Conservation (phyloP, 768 basidiomycete species). For the Lactarius sp. region DNA sequence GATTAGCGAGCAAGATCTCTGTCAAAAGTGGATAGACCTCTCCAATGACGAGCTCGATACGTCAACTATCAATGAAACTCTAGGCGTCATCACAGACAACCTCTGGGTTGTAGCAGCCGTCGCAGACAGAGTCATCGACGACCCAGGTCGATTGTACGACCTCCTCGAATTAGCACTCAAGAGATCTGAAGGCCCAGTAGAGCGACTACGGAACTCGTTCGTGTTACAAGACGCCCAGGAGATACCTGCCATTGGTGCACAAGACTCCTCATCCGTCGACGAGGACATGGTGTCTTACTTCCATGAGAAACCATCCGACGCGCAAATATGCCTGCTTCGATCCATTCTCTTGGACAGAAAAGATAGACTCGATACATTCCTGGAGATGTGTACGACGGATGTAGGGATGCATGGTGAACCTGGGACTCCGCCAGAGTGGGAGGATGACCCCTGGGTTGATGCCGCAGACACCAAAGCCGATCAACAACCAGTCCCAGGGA, state of each 20-base stretch:
- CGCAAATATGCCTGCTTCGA: conserved; percentile 61
- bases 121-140: conserved; percentile 59
- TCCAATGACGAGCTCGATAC: conserved; percentile 54
- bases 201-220: conserved; percentile 30
- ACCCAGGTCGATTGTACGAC: conserved; percentile 48
- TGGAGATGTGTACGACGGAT: conserved; percentile 46
- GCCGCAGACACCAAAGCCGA: conserved; percentile 31
- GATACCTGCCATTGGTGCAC: conserved; percentile 24
- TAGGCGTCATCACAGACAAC: conserved; percentile 56
- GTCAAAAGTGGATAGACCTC: conserved; percentile 52
- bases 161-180: conserved; percentile 61
- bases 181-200: conserved; percentile 48
- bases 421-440: conserved; percentile 50
- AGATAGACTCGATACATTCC: conserved; percentile 69
- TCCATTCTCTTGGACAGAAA: conserved; percentile 60
- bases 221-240: conserved; percentile 22
- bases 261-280: conserved; percentile 27
- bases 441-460: conserved; percentile 76
- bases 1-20: conserved; percentile 22
- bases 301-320: conserved; percentile 50
- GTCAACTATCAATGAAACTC: conserved; percentile 42
- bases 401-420: conserved; percentile 28
- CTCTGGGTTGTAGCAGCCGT: conserved; percentile 76
- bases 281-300: conserved; percentile 49
- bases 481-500: conserved; percentile 26